Evolutionary conservation across 2,329 filamentous ascomycete species (phyloP), one percentile per base, ranked within the genome.

Genomic region (Magnaporthiopsis poae): DNA sequence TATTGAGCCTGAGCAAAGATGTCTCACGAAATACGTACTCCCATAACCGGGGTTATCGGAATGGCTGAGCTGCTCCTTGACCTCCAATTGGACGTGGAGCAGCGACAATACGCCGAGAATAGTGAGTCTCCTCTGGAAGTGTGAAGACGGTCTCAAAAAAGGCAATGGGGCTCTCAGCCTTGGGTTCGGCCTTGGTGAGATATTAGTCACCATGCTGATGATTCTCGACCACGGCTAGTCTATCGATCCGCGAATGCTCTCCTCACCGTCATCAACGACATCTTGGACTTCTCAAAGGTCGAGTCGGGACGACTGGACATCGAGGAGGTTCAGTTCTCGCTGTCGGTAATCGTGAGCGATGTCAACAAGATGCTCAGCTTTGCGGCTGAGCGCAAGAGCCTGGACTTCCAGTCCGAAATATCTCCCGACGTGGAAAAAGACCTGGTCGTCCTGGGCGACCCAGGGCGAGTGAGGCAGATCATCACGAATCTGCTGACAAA

Each of bases 331-430:
- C 89, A 91, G 68, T 94, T 93, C 71, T 91, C 88, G 35, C 79
- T 92, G 1, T 88, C 87, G 0, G 81, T 91, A 0, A 86, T 92
- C 15, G 85, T 93, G 8, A 83, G 88, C 62, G 92, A 96, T 73
- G 90, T 95, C 27, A 90, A 87, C 65, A 92, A 92, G 74, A 95
- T 96, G 91, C 85, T 96, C 70, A 87, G 89, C 60, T 96, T 96
- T 71, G 91, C 90, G 1, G 92, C 93, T 0, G 86, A 90, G 71
- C 85, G 90, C 39, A 91, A 96, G 73, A 90, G 90, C 60, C 80
- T 96, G 4, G 86, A 86, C 11, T 93, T 92, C 72, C 81, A 84
- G 59, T 86, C 84, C 35, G 84, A 89, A 62, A 85, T 91, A 65
- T 82, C 86, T 8, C 78, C 81, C 0, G 84, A 87, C 61, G 84